A percentile compares a stretch with the other conserved stretches of the same genome.
These are phyloP conservation scores for Penicillium fimorum DNA, from an alignment of 495 filamentous ascomycete genomes.

Conservation along the genomic window DNA sequence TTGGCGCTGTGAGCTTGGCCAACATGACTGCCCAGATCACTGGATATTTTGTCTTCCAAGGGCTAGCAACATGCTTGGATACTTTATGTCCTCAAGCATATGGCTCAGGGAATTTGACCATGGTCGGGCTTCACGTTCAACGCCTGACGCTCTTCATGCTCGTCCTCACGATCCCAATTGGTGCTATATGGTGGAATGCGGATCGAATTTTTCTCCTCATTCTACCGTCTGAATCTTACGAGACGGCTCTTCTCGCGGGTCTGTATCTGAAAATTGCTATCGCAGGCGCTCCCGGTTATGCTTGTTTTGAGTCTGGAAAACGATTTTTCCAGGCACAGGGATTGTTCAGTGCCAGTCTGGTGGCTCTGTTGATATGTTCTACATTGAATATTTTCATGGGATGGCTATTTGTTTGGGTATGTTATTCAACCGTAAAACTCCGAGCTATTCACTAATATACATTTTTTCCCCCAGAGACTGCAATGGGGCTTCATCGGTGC, in stretches of 20 bases:
- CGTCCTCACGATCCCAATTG: constrained; percentile 61
- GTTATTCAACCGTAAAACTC: background rate
- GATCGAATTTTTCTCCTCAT: constrained; percentile 54
- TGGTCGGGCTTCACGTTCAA: constrained; percentile 71
- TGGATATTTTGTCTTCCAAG: constrained; percentile 69
- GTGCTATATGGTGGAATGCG: constrained; percentile 56
- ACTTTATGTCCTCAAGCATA: constrained; percentile 76
- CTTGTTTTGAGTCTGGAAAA: constrained; percentile 67
- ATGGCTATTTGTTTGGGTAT: constrained; percentile 66
- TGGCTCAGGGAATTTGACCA: constrained; percentile 62
- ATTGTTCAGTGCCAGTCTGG: constrained; percentile 64
- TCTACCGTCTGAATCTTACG: constrained; percentile 52
- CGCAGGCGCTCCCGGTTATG: constrained; percentile 65
- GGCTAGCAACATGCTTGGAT: constrained; percentile 67
- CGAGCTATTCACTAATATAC: background rate
- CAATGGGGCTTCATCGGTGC: constrained; percentile 59
- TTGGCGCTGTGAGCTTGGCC: constrained; percentile 65
- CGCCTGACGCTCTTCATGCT: constrained; percentile 67
- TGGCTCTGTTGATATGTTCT: constrained; percentile 62
- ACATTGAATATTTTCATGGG: constrained; percentile 66
- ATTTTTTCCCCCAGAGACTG: constrained; percentile 25
- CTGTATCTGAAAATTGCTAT: constrained; percentile 65
- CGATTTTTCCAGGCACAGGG: constrained; percentile 73
- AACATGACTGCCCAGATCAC: constrained; percentile 74
- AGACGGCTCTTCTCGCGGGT: constrained; percentile 62